phyloP scores from a whole-genome alignment of 139 green algal genomes.

The Chlamydomonas sp. region DNA sequence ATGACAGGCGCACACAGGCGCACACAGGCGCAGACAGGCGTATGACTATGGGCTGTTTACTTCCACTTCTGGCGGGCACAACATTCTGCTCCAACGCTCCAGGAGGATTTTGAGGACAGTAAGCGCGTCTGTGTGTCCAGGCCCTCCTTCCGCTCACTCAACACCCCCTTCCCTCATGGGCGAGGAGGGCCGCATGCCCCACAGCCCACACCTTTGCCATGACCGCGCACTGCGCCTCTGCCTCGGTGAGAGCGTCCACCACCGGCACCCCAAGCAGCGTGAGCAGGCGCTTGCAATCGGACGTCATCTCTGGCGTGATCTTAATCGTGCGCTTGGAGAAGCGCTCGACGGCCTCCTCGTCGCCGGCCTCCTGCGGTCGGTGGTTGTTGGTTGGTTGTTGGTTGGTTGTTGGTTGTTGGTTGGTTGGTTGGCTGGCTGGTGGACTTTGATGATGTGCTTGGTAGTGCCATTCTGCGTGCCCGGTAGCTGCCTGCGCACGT shows the following conservation, averaged over 20 bases:
- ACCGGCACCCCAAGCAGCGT: conserved; percentile 90
- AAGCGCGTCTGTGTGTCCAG: too few relatives aligned
- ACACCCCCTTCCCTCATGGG: background rate
- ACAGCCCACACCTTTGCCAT: conserved; percentile 28
- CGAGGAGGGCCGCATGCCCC: background rate
- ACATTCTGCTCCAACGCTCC: too few relatives aligned
- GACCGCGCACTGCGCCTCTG: conserved; percentile 67
- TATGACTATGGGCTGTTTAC: too few relatives aligned
- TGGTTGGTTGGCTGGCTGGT: background rate
- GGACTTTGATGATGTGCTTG: too few relatives aligned
- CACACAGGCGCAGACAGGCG: too few relatives aligned
- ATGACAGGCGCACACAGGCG: too few relatives aligned
- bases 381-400: background rate
- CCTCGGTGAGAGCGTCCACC: conserved; percentile 80
- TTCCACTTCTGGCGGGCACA: too few relatives aligned
- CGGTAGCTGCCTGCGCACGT: too few relatives aligned
- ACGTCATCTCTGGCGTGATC: conserved; percentile 75
- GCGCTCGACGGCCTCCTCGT: conserved; percentile 87
- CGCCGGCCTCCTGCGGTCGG: conserved; percentile 64
- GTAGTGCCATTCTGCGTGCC: too few relatives aligned
- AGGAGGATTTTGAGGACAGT: too few relatives aligned
- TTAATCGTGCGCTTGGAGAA: conserved; percentile 87
- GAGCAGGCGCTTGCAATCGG: conserved; percentile 91
- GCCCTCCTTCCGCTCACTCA: background rate
- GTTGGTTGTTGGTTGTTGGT: conserved; percentile 14